Conservation (phyloP, 805 yeast genomes). For the Trichomonascus vanleenenianus region DNA sequence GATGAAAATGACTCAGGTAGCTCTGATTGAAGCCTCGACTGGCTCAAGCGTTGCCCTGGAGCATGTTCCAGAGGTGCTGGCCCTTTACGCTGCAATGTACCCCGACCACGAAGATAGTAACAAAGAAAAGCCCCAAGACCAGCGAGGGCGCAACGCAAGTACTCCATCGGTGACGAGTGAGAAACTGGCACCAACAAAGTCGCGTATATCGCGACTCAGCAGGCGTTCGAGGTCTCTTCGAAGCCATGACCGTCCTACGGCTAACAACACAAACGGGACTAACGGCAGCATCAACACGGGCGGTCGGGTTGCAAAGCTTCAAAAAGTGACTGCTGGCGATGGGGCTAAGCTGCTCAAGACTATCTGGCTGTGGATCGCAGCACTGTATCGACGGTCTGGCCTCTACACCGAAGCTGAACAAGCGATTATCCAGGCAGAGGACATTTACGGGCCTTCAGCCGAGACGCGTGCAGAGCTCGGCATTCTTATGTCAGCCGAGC, state of each 20-base stretch:
- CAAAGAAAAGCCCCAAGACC: no score
- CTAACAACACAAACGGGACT: background rate
- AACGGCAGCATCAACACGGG: background rate
- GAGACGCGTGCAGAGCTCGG: slow-evolving; percentile 47
- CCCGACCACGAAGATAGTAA: slow-evolving; percentile 4
- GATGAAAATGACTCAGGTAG: slow-evolving; percentile 66
- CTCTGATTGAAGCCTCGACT: slow-evolving; percentile 53
- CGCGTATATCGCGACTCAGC: background rate
- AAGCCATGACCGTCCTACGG: background rate
- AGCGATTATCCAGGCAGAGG: slow-evolving; percentile 66
- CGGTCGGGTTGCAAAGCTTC: background rate
- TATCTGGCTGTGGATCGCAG: slow-evolving; percentile 70
- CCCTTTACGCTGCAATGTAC: slow-evolving; percentile 46
- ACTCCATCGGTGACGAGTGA: background rate
- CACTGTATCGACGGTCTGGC: slow-evolving; percentile 51
- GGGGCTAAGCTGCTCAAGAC: slow-evolving; percentile 37
- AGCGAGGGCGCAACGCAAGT: background rate
- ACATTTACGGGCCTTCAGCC: slow-evolving; percentile 37
- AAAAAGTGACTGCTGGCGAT: background rate
- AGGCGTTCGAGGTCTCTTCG: background rate
- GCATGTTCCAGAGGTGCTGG: slow-evolving; percentile 58
- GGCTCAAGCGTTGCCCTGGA: slow-evolving; percentile 57
- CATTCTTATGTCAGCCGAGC: slow-evolving; percentile 32
- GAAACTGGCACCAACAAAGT: background rate
- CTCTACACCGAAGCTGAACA: slow-evolving; percentile 54